Percentiles rank a stretch among this genome's conserved stretches.
phyloP scores from a whole-genome alignment of 2,329 filamentous ascomycete genomes.

The Pyricularia sp. region DNA sequence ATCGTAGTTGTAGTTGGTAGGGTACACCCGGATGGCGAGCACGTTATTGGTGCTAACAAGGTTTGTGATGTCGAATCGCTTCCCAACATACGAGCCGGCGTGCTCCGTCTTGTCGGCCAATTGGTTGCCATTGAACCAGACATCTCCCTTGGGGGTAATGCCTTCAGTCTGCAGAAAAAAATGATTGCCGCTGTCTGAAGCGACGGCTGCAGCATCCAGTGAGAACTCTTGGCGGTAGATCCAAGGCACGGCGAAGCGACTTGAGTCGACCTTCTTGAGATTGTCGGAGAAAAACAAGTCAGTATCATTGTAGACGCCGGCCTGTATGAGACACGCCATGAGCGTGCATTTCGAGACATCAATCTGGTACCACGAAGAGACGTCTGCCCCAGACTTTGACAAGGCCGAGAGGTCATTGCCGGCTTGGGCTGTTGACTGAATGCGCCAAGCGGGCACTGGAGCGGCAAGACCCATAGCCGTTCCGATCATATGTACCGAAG shows the following conservation, averaged over 20 bases:
- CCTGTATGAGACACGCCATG: constrained; percentile 42
- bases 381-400: constrained; percentile 30
- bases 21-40: constrained; percentile 39
- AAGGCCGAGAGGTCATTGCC: constrained; percentile 22
- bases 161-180: constrained; percentile 44
- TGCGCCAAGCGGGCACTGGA: constrained; percentile 31
- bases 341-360: constrained; percentile 35
- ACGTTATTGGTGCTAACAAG: constrained; percentile 30
- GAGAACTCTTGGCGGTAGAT: constrained; percentile 42
- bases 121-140: constrained; percentile 43
- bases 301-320: constrained; percentile 35
- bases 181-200: constrained; percentile 20
- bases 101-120: constrained; percentile 35
- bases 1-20: constrained; percentile 45
- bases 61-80: constrained; percentile 39
- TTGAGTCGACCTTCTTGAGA: constrained; percentile 23
- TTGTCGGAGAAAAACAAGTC: constrained; percentile 43
- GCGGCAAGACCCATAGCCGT: constrained; percentile 13
- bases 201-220: constrained; percentile 15
- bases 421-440: constrained; percentile 29
- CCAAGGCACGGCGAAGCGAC: constrained; percentile 41
- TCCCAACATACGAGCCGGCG: constrained; percentile 42
- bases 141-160: constrained; percentile 45
- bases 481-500: constrained; percentile 10
- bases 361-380: constrained; percentile 37